A percentile compares a stretch with the other conserved stretches of the same genome.
These are phyloP conservation scores for Acacia acuminata DNA, from an alignment of 306 rosid genomes.

Conservation along the genomic window DNA sequence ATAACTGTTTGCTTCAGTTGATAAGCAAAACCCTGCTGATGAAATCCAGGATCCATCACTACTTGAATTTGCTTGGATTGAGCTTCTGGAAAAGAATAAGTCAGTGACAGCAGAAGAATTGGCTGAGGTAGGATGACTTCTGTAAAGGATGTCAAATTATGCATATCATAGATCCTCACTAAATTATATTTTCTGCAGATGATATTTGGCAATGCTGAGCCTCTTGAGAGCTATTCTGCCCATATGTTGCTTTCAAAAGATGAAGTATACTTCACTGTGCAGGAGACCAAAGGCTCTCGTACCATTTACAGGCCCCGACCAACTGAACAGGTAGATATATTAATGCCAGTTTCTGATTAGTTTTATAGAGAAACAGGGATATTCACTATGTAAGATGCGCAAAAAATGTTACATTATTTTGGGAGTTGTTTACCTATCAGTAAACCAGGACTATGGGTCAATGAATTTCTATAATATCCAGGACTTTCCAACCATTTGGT, in stretches of 20 bases:
- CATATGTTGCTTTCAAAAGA: constrained; percentile 88
- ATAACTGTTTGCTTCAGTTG: constrained; percentile 4
- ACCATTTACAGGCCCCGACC: constrained; percentile 84
- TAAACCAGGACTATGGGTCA: constrained; percentile 14
- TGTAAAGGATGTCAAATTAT: constrained; percentile 29
- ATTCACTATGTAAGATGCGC: not conserved
- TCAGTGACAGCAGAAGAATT: constrained; percentile 78
- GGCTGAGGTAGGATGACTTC: constrained; percentile 67
- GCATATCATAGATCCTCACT: constrained; percentile 32
- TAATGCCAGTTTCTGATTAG: constrained; percentile 25
- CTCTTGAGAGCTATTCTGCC: constrained; percentile 92
- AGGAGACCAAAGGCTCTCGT: constrained; percentile 74
- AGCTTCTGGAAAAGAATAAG: constrained; percentile 84
- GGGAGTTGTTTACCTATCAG: not conserved
- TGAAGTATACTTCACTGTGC: constrained; percentile 80
- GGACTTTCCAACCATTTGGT: not conserved
- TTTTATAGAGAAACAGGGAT: not conserved
- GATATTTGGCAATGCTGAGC: constrained; percentile 78
- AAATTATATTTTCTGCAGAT: constrained; percentile 64
- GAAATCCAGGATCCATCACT: constrained; percentile 74
- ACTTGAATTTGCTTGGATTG: constrained; percentile 96
- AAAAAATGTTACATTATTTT: constrained; percentile 12
- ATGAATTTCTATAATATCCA: constrained; percentile 10
- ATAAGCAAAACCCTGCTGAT: constrained; percentile 33
- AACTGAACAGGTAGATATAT: constrained; percentile 64